phyloP scores from a whole-genome alignment of 164 flowering plant genomes.

The Chloranthus sessilifolius region DNA sequence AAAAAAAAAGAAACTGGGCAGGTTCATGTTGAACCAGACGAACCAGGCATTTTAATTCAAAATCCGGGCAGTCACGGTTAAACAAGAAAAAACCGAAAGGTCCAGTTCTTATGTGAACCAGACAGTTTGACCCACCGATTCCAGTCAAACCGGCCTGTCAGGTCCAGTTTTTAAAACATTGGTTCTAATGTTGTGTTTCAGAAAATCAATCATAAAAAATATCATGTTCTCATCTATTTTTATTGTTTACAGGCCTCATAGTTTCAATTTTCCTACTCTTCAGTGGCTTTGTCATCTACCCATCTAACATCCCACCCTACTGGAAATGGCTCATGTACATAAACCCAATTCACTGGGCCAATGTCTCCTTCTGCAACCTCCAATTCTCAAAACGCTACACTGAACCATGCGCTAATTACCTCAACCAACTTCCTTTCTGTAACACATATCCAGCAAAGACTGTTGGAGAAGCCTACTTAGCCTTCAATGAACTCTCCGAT shows the following conservation, averaged over 20 bases:
- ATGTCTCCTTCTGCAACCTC: conserved; percentile 18
- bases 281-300: conserved; percentile 31
- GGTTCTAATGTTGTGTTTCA: too few species aligned
- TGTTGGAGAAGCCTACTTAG: conserved; percentile 23
- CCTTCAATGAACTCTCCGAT: conserved; percentile 17
- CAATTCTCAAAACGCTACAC: conserved; percentile 22
- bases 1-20: too few species aligned
- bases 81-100: too few species aligned
- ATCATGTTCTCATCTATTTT: background rate
- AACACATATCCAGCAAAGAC: conserved; percentile 21
- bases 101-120: too few species aligned
- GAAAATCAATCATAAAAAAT: too few species aligned
- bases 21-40: too few species aligned
- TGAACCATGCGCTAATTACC: conserved; percentile 19
- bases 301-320: conserved; percentile 22
- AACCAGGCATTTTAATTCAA: too few species aligned
- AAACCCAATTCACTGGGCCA: conserved; percentile 28
- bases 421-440: conserved; percentile 21
- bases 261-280: conserved; percentile 27
- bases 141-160: too few species aligned
- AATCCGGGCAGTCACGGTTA: too few species aligned
- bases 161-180: too few species aligned
- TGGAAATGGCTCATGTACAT: conserved; percentile 28
- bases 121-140: too few species aligned
- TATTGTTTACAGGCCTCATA: conserved; percentile 20